These are phyloP conservation scores for Lactuca saligna DNA, from an alignment of 129 eudicot genomes.

Conservation along the genomic window DNA sequence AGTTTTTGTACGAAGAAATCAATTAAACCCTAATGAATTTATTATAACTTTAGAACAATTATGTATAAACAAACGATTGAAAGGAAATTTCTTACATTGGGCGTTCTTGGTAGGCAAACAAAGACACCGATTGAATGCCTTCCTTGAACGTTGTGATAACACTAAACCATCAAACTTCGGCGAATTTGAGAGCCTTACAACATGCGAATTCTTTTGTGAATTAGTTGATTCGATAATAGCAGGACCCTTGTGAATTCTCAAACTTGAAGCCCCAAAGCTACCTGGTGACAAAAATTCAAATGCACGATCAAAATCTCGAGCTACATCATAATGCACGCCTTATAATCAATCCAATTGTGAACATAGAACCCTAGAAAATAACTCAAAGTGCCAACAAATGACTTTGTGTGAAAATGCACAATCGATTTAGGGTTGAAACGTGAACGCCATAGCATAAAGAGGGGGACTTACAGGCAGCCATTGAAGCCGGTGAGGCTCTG, in stretches of 20 bases:
- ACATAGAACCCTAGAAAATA: conserved; percentile 3
- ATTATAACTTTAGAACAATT: not conserved
- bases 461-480: conserved; percentile 59
- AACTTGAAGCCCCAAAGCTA: conserved; percentile 61
- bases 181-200: conserved; percentile 8
- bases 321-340: not conserved
- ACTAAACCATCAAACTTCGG: conserved; percentile 31
- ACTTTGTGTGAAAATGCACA: not conserved
- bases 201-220: conserved; percentile 34
- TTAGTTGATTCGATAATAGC: conserved; percentile 31
- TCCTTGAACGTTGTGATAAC: conserved; percentile 38
- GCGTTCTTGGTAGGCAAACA: conserved; percentile 37
- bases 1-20: not conserved
- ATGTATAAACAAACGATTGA: not conserved
- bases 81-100: conserved; percentile 45
- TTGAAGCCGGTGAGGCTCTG: conserved; percentile 17
- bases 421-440: conserved; percentile 29
- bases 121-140: conserved; percentile 34
- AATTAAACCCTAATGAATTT: not conserved
- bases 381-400: conserved; percentile 2
- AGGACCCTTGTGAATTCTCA: conserved; percentile 35
- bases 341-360: not conserved
- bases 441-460: not conserved
- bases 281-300: conserved; percentile 38
- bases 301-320: conserved; percentile 7